Evolutionary conservation across 768 basidiomycete genomes (phyloP).

Genomic region (Pholiota conissans): DNA sequence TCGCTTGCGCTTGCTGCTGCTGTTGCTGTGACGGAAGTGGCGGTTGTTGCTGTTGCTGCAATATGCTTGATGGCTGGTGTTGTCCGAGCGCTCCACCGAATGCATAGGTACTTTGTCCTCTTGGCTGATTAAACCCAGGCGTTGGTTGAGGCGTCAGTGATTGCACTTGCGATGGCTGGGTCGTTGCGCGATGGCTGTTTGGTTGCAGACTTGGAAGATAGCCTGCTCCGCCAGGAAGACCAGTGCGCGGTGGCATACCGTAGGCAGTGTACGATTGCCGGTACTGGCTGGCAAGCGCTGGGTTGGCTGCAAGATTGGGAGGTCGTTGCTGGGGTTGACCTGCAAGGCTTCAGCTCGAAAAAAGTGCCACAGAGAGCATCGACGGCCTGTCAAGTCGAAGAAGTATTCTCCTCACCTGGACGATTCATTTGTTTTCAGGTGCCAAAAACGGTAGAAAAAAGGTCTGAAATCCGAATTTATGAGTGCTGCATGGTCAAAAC

Average conservation of each 20-base stretch:
- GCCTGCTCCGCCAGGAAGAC: slow-evolving; percentile 41
- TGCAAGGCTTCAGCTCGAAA: slow-evolving; percentile 33
- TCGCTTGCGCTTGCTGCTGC: slow-evolving; percentile 55
- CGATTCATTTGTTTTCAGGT: slow-evolving; percentile 54
- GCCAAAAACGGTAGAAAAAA: slow-evolving; percentile 28
- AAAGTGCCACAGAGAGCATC: slow-evolving; percentile 17
- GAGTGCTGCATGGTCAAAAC: slow-evolving; percentile 6
- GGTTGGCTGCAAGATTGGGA: slow-evolving; percentile 68
- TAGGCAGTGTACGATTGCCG: slow-evolving; percentile 56
- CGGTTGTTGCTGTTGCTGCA: slow-evolving; percentile 44
- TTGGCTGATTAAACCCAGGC: slow-evolving; percentile 62
- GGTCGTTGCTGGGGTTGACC: slow-evolving; percentile 84
- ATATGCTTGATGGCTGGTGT: slow-evolving; percentile 41
- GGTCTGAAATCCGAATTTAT: slow-evolving; percentile 11
- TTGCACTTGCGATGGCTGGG: slow-evolving; percentile 55
- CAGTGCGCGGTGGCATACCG: slow-evolving; percentile 59
- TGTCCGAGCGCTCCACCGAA: slow-evolving; percentile 61
- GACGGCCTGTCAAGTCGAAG: slow-evolving; percentile 6
- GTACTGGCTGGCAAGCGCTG: slow-evolving; percentile 63
- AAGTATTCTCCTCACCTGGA: slow-evolving; percentile 43
- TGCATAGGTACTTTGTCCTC: slow-evolving; percentile 64
- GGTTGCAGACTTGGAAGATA: slow-evolving; percentile 61
- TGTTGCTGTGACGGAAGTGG: slow-evolving; percentile 34
- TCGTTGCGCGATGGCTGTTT: slow-evolving; percentile 59
- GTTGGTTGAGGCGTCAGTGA: slow-evolving; percentile 56